phyloP scores from a whole-genome alignment of 306 rosid genomes.

The Dryas alaskensis region DNA sequence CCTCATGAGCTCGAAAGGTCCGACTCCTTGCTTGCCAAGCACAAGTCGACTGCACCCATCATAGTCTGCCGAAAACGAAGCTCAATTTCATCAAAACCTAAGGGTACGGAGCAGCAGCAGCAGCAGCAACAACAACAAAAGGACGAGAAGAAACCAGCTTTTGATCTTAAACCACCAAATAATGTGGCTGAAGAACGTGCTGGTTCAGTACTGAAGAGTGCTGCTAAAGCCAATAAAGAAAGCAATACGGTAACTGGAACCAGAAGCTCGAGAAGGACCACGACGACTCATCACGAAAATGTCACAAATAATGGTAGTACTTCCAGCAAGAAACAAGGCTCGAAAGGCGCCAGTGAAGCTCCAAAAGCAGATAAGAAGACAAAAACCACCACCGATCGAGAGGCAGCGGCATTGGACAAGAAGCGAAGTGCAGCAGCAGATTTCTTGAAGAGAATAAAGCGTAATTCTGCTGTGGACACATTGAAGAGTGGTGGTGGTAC shows the following conservation, averaged over 20 bases:
- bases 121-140: neutral
- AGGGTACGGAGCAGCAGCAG: constrained; percentile 33
- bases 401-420: constrained; percentile 40
- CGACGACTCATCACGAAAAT: constrained; percentile 20
- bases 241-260: constrained; percentile 70
- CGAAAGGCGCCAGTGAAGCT: constrained; percentile 29
- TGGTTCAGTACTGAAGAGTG: neutral
- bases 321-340: constrained; percentile 39
- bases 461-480: constrained; percentile 42
- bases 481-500: constrained; percentile 31
- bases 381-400: constrained; percentile 30
- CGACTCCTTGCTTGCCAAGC: constrained; percentile 53
- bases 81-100: constrained; percentile 45
- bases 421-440: constrained; percentile 69
- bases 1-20: constrained; percentile 31
- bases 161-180: constrained; percentile 42
- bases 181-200: constrained; percentile 41
- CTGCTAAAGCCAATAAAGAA: constrained; percentile 35
- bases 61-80: constrained; percentile 79
- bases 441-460: constrained; percentile 83
- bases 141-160: constrained; percentile 38
- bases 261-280: constrained; percentile 64
- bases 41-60: constrained; percentile 56
- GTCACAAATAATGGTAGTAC: constrained; percentile 13
- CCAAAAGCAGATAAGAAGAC: constrained; percentile 41